Evolutionary conservation across 2,329 filamentous ascomycete species (phyloP).

Genomic region (Dactylellina parvicollis): DNA sequence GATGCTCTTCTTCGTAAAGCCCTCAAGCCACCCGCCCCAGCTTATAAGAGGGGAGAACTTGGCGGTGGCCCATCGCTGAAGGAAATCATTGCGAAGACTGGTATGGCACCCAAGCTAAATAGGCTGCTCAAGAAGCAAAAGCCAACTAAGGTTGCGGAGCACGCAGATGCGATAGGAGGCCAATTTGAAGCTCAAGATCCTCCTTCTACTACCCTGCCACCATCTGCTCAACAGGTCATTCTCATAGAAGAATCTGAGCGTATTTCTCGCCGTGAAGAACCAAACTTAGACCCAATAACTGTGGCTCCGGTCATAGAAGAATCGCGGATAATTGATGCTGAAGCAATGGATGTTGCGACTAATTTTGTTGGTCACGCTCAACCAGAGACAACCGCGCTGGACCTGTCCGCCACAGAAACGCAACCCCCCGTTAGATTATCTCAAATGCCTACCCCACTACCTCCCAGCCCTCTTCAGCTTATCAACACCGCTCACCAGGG

Average conservation of each 20-base stretch:
- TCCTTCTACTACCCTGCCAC: not conserved
- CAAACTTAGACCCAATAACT: not conserved
- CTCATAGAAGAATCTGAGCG: too few relatives aligned
- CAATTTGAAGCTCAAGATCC: not conserved
- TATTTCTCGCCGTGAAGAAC: too few relatives aligned
- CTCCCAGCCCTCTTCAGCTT: conserved; percentile 44
- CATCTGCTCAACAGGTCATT: too few relatives aligned
- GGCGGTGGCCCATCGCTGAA: conserved; percentile 24
- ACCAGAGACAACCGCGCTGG: not conserved
- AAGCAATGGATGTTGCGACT: conserved; percentile 2
- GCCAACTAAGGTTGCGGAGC: not conserved
- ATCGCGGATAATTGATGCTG: not conserved
- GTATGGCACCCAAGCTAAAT: not conserved
- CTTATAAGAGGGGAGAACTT: conserved; percentile 20
- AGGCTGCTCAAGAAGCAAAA: conserved; percentile 8
- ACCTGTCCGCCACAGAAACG: conserved; percentile 1
- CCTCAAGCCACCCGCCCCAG: not conserved
- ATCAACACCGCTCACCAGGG: conserved; percentile 27
- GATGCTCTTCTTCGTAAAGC: conserved; percentile 45
- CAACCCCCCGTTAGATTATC: conserved; percentile 33
- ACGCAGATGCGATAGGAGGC: not conserved
- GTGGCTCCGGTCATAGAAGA: not conserved
- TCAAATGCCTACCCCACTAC: conserved; percentile 43
- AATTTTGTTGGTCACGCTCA: not conserved
- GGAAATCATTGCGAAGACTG: conserved; percentile 38